Evolutionary conservation across 2,329 filamentous ascomycete genomes (phyloP).

Genomic region (Dryadomyces quercivorus): DNA sequence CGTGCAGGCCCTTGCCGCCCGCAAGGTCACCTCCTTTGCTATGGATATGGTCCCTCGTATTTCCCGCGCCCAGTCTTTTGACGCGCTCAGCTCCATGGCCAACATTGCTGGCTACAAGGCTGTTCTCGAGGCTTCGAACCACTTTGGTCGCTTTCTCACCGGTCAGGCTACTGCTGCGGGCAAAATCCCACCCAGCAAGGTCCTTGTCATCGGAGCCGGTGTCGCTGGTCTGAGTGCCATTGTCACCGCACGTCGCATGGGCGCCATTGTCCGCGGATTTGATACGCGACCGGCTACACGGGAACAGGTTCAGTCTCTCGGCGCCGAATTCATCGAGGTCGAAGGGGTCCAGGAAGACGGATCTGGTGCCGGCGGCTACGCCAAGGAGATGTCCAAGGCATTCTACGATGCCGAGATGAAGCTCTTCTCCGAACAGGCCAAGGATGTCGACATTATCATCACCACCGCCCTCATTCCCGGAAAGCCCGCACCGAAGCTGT

Average conservation of each 20-base stretch:
- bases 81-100: constrained; percentile 84
- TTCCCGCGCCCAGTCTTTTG: constrained; percentile 77
- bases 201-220: constrained; percentile 80
- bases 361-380: constrained; percentile 73
- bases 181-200: constrained; percentile 81
- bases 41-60: constrained; percentile 93
- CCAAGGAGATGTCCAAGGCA: constrained; percentile 88
- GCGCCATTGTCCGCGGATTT: constrained; percentile 81
- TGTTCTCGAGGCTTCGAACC: constrained; percentile 78
- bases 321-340: constrained; percentile 83
- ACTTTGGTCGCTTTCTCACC: constrained; percentile 78
- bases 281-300: constrained; percentile 81
- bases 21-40: constrained; percentile 66
- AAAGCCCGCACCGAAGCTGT: constrained; percentile 68
- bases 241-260: constrained; percentile 72
- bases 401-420: constrained; percentile 92
- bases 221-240: constrained; percentile 84
- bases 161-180: constrained; percentile 85
- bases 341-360: constrained; percentile 68
- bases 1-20: constrained; percentile 58
- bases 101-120: constrained; percentile 93
- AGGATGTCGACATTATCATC: constrained; percentile 84
- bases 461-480: constrained; percentile 88
- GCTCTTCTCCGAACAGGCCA: constrained; percentile 75
- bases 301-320: constrained; percentile 82